Evolutionary conservation across 345 rosid species (phyloP), one percentile per base, ranked within the genome.

Genomic region (Populus tremula): DNA sequence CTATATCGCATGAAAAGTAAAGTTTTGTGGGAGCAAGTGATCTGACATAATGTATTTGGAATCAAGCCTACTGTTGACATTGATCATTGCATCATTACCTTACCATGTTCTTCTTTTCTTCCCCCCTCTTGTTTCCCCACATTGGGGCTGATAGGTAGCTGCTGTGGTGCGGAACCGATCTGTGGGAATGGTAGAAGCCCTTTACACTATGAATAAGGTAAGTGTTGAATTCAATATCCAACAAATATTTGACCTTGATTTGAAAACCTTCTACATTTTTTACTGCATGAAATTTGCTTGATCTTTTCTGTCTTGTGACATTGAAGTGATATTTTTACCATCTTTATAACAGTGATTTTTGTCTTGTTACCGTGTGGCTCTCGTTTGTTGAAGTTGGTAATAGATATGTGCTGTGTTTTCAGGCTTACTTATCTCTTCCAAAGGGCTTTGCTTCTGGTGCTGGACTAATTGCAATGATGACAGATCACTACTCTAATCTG

Each of bases 391-490:
- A 71, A 50, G 41, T 75, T 70, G 36, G 56, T 73, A 29, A 69
- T 45, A 31, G 50, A 74, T 21, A 45, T 59, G 12, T 31, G 13
- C 49, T 81, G 67, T 81, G n/a, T 81, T 80, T 82, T 85, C 88
- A 92, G 97, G 97, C 97, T 54, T 92, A 92, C 84, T 87, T 92
- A 85, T 90, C 94, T 85, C 97, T 92, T 84, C 94, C 94, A 38
- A 92, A 88, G 78, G 97, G 97, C 77, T 89, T 90, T 82, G 93
- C 94, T 78, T 92, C 97, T 61, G 90, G 88, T 76, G 91, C 91
- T 83, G 97, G 97, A 75, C 87, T 92, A 43, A 88, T 79, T 81
- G 97, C 97, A 14, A 90, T 92, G 97, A 92, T 90, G 97, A 92
- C 94, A 3, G 97, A 90, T 86, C 93, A 92, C 83, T 92, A 92